Conservation (phyloP, 2,329 filamentous ascomycete species). For the Pyricularia sp. region DNA sequence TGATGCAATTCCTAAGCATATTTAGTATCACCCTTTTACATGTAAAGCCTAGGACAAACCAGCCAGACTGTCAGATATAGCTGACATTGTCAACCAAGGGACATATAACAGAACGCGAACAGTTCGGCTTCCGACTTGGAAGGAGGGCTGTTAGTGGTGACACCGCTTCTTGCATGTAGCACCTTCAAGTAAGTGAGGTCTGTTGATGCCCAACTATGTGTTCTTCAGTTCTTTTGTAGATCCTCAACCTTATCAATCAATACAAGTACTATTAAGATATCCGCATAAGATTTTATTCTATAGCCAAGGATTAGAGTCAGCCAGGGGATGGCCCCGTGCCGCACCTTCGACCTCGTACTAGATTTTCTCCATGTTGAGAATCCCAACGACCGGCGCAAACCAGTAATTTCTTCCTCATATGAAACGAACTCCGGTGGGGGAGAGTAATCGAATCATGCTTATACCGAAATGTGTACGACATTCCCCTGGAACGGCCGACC, state of each 20-base stretch:
- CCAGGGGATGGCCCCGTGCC: neutral
- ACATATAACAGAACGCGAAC: neutral
- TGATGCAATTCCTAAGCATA: too few species aligned
- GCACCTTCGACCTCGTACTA: neutral
- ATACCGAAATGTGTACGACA: neutral
- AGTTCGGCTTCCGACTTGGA: neutral
- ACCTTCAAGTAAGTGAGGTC: neutral
- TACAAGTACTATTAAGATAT: neutral
- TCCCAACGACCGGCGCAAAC: neutral
- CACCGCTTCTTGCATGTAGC: too few species aligned
- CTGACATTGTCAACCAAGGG: too few species aligned
- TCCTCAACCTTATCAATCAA: neutral
- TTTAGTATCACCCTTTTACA: too few species aligned
- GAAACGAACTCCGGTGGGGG: neutral
- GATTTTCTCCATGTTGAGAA: neutral
- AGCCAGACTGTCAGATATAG: too few species aligned
- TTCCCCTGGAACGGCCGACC: neutral
- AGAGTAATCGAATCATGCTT: neutral
- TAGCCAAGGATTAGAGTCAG: neutral
- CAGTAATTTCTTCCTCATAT: neutral
- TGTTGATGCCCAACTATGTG: neutral
- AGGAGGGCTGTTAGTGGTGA: neutral
- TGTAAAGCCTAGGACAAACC: too few species aligned
- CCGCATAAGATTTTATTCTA: neutral
- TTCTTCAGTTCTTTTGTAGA: too few species aligned